Conservation (phyloP, 192 early-diverging fungal species). For the Coemansia sp. region DNA sequence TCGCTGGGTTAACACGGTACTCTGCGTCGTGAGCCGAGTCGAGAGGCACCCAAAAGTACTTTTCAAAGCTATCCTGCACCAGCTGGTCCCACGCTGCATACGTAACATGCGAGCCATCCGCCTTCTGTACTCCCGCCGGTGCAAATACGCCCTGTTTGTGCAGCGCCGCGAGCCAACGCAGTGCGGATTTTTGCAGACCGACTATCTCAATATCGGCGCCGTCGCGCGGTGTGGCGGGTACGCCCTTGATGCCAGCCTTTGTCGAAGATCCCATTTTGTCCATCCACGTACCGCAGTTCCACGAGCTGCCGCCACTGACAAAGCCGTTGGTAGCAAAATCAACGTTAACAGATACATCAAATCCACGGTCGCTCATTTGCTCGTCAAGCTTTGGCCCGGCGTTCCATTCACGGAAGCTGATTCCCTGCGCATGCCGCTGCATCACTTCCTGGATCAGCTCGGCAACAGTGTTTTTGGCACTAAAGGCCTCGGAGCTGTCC, state of each 20-base stretch:
- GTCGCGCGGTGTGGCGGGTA: conserved; percentile 91
- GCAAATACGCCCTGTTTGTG: conserved; percentile 39
- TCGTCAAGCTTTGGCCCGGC: conserved; percentile 84
- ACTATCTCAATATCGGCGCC: conserved; percentile 90
- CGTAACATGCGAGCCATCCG: conserved; percentile 46
- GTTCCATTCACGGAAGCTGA: conserved; percentile 93
- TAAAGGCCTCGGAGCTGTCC: conserved; percentile 64
- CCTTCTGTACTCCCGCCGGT: conserved; percentile 46
- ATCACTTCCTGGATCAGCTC: conserved; percentile 91
- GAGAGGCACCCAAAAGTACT: conserved; percentile 84
- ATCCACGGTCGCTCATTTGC: conserved; percentile 89
- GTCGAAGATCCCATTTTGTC: conserved; percentile 96
- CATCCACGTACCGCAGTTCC: conserved; percentile 99
- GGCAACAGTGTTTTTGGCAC: conserved; percentile 64
- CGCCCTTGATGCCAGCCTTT: conserved; percentile 88
- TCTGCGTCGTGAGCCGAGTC: conserved; percentile 60
- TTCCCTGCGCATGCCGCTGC: conserved; percentile 83
- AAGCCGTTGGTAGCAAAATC: conserved; percentile 74
- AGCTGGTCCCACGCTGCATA: conserved; percentile 77
- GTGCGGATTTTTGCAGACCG: conserved; percentile 78
- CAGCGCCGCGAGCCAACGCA: conserved; percentile 76
- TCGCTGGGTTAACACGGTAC: conserved; percentile 53
- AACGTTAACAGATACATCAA: conserved; percentile 73
- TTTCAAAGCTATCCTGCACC: conserved; percentile 81
- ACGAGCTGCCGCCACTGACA: conserved; percentile 80